Percentiles rank a stretch among this genome's conserved stretches.
These are phyloP conservation scores for Alternaria alternata DNA, from an alignment of 2,329 filamentous ascomycete species.

Conservation along the genomic window DNA sequence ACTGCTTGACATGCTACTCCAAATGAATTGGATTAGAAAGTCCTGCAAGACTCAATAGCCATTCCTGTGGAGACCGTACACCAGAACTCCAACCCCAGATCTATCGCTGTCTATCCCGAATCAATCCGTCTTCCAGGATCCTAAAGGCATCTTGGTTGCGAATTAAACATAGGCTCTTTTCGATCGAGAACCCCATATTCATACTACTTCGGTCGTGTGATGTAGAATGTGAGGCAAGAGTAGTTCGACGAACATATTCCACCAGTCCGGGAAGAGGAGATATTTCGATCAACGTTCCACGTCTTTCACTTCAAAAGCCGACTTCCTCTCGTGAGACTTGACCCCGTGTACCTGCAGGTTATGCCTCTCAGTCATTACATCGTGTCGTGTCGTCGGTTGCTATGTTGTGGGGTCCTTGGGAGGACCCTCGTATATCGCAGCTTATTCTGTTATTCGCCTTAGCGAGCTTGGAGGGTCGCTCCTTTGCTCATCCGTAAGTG, in stretches of 20 bases:
- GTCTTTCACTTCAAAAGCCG: not conserved
- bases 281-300: not conserved
- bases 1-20: slow-evolving; percentile 35
- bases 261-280: not conserved
- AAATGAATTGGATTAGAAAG: slow-evolving; percentile 28
- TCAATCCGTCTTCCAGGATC: not conserved
- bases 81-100: not conserved
- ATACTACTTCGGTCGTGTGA: not conserved
- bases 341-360: not conserved
- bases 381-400: not conserved
- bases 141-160: not conserved
- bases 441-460: not conserved
- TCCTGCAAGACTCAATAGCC: slow-evolving; percentile 13
- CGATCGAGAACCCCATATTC: not conserved
- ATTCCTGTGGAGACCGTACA: not conserved
- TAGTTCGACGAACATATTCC: not conserved
- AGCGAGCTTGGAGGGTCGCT: not conserved
- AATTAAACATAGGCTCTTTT: not conserved
- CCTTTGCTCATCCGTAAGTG: slow-evolving; percentile 21
- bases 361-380: not conserved
- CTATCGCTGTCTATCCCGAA: not conserved
- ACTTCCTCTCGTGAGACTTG: not conserved
- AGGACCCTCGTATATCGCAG: not conserved
- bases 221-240: not conserved
- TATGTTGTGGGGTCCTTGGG: not conserved